Evolutionary conservation across 306 rosid genomes (phyloP).

Genomic region (Quercus mongolica): DNA sequence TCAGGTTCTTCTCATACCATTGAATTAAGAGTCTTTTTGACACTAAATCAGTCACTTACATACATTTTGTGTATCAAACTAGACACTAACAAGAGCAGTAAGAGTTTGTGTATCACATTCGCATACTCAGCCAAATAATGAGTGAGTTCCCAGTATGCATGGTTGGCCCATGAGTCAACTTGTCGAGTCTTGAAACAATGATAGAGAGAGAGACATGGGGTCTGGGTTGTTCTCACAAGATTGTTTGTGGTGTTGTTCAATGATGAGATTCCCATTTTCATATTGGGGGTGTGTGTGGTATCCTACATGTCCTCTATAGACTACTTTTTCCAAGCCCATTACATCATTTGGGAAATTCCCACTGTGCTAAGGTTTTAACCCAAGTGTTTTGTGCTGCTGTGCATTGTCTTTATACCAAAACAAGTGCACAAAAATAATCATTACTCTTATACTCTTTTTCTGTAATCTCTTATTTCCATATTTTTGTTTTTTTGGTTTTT

Average conservation of each 20-base stretch:
- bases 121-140: constrained; percentile 7
- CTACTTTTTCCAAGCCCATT: constrained; percentile 14
- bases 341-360: background rate
- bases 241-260: constrained; percentile 32
- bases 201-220: constrained; percentile 37
- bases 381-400: background rate
- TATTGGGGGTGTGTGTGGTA: constrained; percentile 21
- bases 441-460: background rate
- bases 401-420: background rate
- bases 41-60: background rate
- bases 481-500: background rate
- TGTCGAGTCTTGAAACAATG: constrained; percentile 36
- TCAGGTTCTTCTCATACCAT: no score
- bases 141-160: constrained; percentile 4
- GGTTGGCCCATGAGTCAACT: constrained; percentile 39
- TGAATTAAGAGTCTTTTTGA: no score
- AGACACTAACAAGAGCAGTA: background rate
- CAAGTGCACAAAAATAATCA: no score
- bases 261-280: constrained; percentile 41
- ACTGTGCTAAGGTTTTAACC: background rate
- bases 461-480: background rate
- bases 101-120: background rate
- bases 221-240: constrained; percentile 15
- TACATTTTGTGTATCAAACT: background rate
- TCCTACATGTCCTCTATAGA: constrained; percentile 31